These are phyloP conservation scores for Calendula officinalis DNA, from an alignment of 129 eudicot genomes.

Conservation along the genomic window DNA sequence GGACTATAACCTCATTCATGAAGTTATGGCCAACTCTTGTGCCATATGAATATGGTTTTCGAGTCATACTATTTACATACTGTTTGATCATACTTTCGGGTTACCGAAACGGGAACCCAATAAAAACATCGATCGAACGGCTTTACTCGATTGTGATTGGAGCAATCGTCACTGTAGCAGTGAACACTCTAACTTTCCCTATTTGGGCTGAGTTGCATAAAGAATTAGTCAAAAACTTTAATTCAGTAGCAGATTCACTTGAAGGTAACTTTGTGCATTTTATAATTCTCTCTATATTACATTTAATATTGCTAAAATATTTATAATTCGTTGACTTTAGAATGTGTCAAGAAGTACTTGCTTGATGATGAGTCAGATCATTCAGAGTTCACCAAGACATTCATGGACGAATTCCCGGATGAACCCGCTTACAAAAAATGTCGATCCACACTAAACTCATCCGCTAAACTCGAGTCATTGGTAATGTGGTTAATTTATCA, in stretches of 20 bases:
- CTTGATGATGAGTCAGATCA: conserved; percentile 52
- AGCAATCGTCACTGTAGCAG: conserved; percentile 51
- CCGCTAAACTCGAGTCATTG: conserved; percentile 56
- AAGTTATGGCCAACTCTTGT: conserved; percentile 70
- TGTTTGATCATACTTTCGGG: conserved; percentile 78
- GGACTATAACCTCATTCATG: conserved; percentile 63
- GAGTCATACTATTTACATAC: conserved; percentile 67
- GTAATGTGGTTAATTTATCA: conserved; percentile 26
- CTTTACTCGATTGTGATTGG: conserved; percentile 71
- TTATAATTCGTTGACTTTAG: conserved; percentile 33
- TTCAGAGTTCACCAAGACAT: conserved; percentile 48
- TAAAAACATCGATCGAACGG: conserved; percentile 58
- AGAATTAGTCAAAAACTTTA: conserved; percentile 50
- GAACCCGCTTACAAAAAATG: conserved; percentile 66
- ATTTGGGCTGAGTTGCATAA: conserved; percentile 80
- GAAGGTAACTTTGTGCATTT: conserved; percentile 46
- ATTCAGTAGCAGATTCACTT: conserved; percentile 60
- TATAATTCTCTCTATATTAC: background rate
- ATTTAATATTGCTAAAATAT: background rate
- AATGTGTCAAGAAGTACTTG: conserved; percentile 65
- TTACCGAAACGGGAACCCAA: conserved; percentile 62
- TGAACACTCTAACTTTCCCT: conserved; percentile 56
- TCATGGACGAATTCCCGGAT: conserved; percentile 64
- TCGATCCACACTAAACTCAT: conserved; percentile 51
- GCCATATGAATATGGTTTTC: conserved; percentile 70